Base-by-base conservation (phyloP, 2,329 filamentous ascomycete species). In the Trichoderma breve region DNA sequence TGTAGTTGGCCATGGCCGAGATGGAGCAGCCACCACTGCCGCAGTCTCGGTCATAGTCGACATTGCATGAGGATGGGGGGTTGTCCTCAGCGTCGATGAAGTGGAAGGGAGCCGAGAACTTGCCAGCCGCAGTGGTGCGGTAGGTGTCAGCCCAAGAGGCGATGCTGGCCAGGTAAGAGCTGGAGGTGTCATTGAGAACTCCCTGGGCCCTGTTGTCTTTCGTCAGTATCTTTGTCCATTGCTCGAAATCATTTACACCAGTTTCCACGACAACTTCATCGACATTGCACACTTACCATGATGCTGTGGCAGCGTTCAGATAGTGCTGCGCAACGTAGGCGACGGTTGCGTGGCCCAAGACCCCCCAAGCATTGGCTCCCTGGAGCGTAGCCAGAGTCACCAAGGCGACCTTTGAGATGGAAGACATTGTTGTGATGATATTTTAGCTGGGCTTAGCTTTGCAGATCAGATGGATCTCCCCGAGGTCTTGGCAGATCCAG, bases 261-360 rank as follows among this genome's bases (percentile, higher is more conserved):
- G 9, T 51, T 21, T 14, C 2, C 9, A 11, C 47, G n/a, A 53
- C 11, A 51, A 24, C n/a, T 51, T 51, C 11, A n/a, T 62, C 28
- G 1, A 26, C 18, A 32, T 9, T n/a, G 58, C 11, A 26, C 28
- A 34, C 72, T 72, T 28, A 75, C 75, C 75, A 77, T 61, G 73
- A 72, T 18, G 74, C 74, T 0, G 85, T 86, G 12, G 80, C 78
- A 0, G 82, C 68, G 15, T 80, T 73, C 9, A 88, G 82, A 74
- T 86, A 86, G 77, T 85, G 82, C 65, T 81, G 82, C 2, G 86
- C 86, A 57, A 88, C 77, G 76, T 87, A 86, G 24, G 86, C 86
- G n/a, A 88, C 81, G 1, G 86, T 85, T 73, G 84, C 84, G 76
- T 88, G 86, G 73, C 86, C 86, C 73, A 84, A 80, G 8, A 78